A percentile compares a stretch with the other conserved stretches of the same genome.
These are phyloP conservation scores for Cercospora sojina DNA, from an alignment of 2,329 filamentous ascomycete species.

Conservation along the genomic window DNA sequence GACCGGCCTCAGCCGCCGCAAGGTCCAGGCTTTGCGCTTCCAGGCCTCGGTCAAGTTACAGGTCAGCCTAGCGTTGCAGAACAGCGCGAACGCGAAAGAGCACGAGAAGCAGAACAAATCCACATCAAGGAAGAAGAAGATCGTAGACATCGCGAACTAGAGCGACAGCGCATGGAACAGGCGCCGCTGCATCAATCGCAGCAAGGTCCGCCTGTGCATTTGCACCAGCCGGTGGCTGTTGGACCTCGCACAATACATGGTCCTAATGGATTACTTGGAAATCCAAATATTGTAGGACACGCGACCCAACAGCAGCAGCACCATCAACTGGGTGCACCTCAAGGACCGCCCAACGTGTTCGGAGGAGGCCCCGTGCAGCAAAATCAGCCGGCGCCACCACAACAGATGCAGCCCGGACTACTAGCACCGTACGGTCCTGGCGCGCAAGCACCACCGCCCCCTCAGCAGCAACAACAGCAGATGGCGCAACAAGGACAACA, in stretches of 20 bases:
- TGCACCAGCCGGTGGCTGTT: slow-evolving; percentile 87
- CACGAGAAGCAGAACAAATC: slow-evolving; percentile 54
- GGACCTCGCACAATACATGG: slow-evolving; percentile 83
- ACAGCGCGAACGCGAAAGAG: slow-evolving; percentile 48
- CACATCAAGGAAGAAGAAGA: slow-evolving; percentile 62
- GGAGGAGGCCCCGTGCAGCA: slow-evolving; percentile 70
- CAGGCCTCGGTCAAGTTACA: slow-evolving; percentile 47
- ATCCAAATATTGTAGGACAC: slow-evolving; percentile 51
- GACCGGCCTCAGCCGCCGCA: slow-evolving; percentile 38
- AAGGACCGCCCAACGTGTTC: slow-evolving; percentile 64
- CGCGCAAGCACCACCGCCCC: slow-evolving; percentile 30
- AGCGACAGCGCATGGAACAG: slow-evolving; percentile 67
- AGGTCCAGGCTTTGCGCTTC: slow-evolving; percentile 45
- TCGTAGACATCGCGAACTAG: slow-evolving; percentile 59
- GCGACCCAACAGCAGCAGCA: slow-evolving; percentile 38
- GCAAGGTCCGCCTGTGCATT: slow-evolving; percentile 74
- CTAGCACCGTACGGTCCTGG: slow-evolving; percentile 49
- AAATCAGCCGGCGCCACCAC: slow-evolving; percentile 49
- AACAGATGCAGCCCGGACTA: slow-evolving; percentile 48
- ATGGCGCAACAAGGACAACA: slow-evolving; percentile 30
- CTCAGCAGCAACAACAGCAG: slow-evolving; percentile 31
- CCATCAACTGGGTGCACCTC: slow-evolving; percentile 59
- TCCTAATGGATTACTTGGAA: slow-evolving; percentile 75
- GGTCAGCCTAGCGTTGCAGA: slow-evolving; percentile 41
- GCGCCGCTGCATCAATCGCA: slow-evolving; percentile 80